These are phyloP conservation scores for Vachellia pachyceras DNA, from an alignment of 306 rosid genomes.

Conservation along the genomic window DNA sequence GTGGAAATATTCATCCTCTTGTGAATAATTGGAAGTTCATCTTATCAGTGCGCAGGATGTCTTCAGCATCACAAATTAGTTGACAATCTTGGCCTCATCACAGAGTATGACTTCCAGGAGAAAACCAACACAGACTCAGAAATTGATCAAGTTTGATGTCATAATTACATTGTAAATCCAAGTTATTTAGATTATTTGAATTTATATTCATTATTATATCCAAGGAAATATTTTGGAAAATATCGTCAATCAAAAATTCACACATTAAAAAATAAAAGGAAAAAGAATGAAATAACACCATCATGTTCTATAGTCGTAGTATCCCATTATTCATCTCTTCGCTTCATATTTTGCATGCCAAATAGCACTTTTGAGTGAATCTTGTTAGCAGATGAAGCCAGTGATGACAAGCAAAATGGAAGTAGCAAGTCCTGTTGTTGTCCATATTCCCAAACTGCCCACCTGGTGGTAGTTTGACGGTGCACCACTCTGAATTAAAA, in stretches of 20 bases:
- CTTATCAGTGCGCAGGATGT: constrained; percentile 84
- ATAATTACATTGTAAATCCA: constrained; percentile 17
- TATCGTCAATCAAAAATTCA: constrained; percentile 13
- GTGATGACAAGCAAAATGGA: constrained; percentile 57
- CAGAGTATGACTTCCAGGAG: constrained; percentile 74
- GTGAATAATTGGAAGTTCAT: constrained; percentile 42
- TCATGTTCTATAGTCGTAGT: not conserved
- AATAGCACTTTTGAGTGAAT: constrained; percentile 40
- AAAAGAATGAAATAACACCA: constrained; percentile 12
- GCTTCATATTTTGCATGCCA: constrained; percentile 39
- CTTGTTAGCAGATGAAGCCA: constrained; percentile 52
- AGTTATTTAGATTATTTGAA: constrained; percentile 41
- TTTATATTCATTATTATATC: constrained; percentile 39
- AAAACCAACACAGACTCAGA: constrained; percentile 46
- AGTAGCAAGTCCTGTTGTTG: constrained; percentile 57
- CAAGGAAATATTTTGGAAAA: not conserved
- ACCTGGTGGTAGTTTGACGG: constrained; percentile 50
- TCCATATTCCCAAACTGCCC: constrained; percentile 52
- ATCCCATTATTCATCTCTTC: constrained; percentile 45
- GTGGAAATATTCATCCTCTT: constrained; percentile 19
- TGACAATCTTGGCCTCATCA: constrained; percentile 81
- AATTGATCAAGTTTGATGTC: constrained; percentile 55
- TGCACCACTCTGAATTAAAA: constrained; percentile 65
- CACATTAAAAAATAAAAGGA: no score
- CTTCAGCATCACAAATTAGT: constrained; percentile 75